Evolutionary conservation across 805 yeast species (phyloP), one percentile per base, ranked within the genome.

Genomic region (Candida odintsovae): DNA sequence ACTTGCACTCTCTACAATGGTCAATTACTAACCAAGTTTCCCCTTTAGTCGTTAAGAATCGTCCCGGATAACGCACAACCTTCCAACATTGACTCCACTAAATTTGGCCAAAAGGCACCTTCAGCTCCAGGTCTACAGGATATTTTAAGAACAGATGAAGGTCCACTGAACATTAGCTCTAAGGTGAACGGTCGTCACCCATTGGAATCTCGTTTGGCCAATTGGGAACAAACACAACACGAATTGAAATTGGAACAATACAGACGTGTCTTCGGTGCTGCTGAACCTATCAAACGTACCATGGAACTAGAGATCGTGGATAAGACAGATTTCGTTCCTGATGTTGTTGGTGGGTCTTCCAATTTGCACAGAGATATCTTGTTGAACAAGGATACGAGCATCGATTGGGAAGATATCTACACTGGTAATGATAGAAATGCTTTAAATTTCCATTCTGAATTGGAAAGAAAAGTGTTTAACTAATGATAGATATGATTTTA

Each of bases 391-490:
- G 98, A 94, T 49, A 67, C 82, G 19, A 66, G 79, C 15, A 69
- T 92, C 38, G 97, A 88, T 57, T 92, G 98, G 97, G 98, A 94
- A 59, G 98, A 94, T 59, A 76, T 92, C 19, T 90, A 90, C 64
- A 72, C 73, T 23, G 84, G 76, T 63, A 58, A 46, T 66, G 59
- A 42, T 13, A n/a, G 6, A 13, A 13, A 5, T 20, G 16, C n/a
- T 6, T 16, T 22, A 21, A 87, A 82, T 58, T 77, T 89, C 70
- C 96, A 88, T 63, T 61, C 80, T 15, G 89, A 83, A 57, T 73
- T 89, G 74, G 94, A 86, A 65, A 76, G 69, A 60, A 75, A 71
- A 47, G 36, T 33, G 20, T 33, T 33, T 33, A 33, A 33, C 36
- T 33, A 33, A 33, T 33, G 36, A 33, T 33, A 18, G 36, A 33